Base-by-base conservation (phyloP, 1,284 basidiomycete genomes). In the Ustilago trichophora region DNA sequence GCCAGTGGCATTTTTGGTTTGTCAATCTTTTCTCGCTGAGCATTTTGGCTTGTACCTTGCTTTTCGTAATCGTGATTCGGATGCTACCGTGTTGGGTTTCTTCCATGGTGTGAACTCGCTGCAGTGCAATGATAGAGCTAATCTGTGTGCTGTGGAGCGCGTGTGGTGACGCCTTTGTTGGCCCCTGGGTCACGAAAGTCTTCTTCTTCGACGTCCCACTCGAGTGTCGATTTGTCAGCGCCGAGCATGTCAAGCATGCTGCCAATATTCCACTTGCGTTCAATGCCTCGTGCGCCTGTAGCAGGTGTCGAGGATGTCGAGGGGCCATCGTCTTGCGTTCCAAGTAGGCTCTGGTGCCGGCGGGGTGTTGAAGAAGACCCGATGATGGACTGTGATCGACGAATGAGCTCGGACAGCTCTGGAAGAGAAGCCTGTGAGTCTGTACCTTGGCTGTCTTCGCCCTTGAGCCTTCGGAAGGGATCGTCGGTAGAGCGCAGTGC, bases 181-280 rank as follows among this genome's bases (percentile, higher is more conserved):
- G 47, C 10, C 2, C 24, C 11, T 6, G 60, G 26, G 15, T 49
- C 52, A 12, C 27, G 24, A 37, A 71, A 71, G 3, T 62, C 62
- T 34, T 71, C 67, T 24, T 71, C 57, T n/a, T 71, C 62, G 12
- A 40, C 46, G 34, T 66, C 42, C 67, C 67, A 71, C 15, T 40
- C 52, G 3, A 71, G 47, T 12, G 42, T 46, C 25, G 40, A n/a
- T 31, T 66, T 71, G 50, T 71, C 63, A 22, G 57, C 67, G 19
- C 67, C 67, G 24, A 71, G 63, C 51, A 66, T 51, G 47, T 71
- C 67, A 21, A 71, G 62, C 67, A 71, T 71, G 27, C 41, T 66
- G 22, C 67, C 67, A 25, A 71, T 55, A 32, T 71, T 71, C 67
- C 67, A 71, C 18, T 58, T 66, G 37, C 54, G 40, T 22, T 66